Evolutionary conservation across 2,329 filamentous ascomycete genomes (phyloP), one percentile per base, ranked within the genome.

Genomic region (Fusarium albidum): DNA sequence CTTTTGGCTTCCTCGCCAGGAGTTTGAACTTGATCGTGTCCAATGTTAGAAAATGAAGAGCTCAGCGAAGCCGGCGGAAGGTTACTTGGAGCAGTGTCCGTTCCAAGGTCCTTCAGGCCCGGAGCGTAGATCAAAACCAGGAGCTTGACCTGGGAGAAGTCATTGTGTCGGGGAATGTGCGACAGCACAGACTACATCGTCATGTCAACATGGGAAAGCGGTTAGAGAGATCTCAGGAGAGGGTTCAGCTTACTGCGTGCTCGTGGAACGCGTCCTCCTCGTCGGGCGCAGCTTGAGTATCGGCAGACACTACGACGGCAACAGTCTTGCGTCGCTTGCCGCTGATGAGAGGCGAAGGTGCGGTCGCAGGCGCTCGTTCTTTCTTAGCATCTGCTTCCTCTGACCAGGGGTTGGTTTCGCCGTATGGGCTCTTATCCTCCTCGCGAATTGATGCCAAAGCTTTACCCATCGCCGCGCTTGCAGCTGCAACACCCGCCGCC

Each of bases 91-190:
- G 77, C 59, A 61, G 63, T 74, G 68, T 87, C 81, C 52, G 82
- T 71, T 45, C 78, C 73, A 55, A 82, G 79, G 45, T 92, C 88
- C 73, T 92, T 91, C 47, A 96, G 77, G 44, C 84, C 82, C 1
- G 94, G 94, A 3, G 91, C 87, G 73, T 96, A 96, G 69, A 98
- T 94, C 61, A 98, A 81, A 52, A 98, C 83, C 68, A 96, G 96
- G 18, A 97, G 81, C 69, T 91, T 90, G 61, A 88, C 85, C 57
- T 81, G 85, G 39, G 86, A 84, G 58, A 88, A 84, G 71, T 96
- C 87, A 61, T 88, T 86, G 54, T 89, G 84, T 58, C 87, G 84
- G 31, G 92, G 91, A 42, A 98, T 90, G 71, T 96, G 90, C 35
- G 93, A 96, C 50, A 98, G 82, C 63, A 98, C 90, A 25, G 90